Percentiles rank a stretch among this genome's conserved stretches.
phyloP scores from a whole-genome alignment of 352 stramenopile species.

The Pythium myriotylum region DNA sequence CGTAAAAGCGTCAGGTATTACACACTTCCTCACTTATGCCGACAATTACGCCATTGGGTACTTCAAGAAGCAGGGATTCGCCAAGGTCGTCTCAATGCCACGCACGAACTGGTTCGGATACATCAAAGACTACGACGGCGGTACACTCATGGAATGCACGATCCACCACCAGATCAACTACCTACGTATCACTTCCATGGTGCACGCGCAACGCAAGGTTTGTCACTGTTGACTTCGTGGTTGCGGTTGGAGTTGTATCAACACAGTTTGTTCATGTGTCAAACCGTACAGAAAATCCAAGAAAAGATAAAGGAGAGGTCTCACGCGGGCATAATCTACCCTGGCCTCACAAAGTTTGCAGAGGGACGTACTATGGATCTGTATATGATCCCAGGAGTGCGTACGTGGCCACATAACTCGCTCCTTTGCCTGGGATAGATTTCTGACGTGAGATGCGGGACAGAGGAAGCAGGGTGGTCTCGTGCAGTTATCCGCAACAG shows the following conservation, averaged over 20 bases:
- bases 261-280: too few species aligned
- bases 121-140: slow-evolving; percentile 99
- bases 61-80: slow-evolving; percentile 97
- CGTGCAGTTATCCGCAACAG: slow-evolving; percentile 86
- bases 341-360: slow-evolving; percentile 69
- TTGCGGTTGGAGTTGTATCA: not conserved
- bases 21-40: slow-evolving; percentile 98
- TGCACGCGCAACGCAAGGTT: slow-evolving; percentile 92
- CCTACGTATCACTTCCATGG: slow-evolving; percentile 94
- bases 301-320: slow-evolving; percentile 84
- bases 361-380: slow-evolving; percentile 86
- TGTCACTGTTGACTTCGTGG: not conserved
- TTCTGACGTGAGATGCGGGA: too few species aligned
- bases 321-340: slow-evolving; percentile 71
- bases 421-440: too few species aligned
- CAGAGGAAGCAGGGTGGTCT: slow-evolving; percentile 87
- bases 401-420: slow-evolving; percentile 52
- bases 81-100: slow-evolving; percentile 88
- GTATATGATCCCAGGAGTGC: slow-evolving; percentile 85
- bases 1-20: slow-evolving; percentile 90
- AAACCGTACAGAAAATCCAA: slow-evolving; percentile 83
- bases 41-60: slow-evolving; percentile 99
- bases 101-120: slow-evolving; percentile 94
- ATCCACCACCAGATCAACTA: slow-evolving; percentile 98
- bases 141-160: slow-evolving; percentile 99